phyloP scores from a whole-genome alignment of 23 red algal genomes.

The Gracilariopsis chorda region DNA sequence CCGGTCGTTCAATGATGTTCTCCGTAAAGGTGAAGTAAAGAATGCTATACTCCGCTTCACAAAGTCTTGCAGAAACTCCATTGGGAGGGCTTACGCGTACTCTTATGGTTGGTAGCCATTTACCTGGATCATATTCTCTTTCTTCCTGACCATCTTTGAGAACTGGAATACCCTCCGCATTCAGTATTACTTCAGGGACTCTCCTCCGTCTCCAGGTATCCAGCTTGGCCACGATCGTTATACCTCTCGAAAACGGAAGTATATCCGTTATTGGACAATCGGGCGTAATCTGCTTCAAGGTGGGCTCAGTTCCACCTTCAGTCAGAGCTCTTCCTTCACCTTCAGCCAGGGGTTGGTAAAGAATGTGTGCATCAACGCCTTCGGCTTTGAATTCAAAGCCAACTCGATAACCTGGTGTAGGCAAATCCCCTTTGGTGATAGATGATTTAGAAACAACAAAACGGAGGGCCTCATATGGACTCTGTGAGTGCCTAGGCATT shows the following conservation, averaged over 20 bases:
- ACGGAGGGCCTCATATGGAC: constrained; percentile 60
- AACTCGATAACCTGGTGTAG: constrained; percentile 60
- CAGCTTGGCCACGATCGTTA: constrained; percentile 65
- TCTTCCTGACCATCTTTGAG: constrained; percentile 67
- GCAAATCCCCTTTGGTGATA: constrained; percentile 46
- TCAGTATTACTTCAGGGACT: constrained; percentile 63
- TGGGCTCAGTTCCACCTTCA: constrained; percentile 43
- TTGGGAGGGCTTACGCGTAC: constrained; percentile 46
- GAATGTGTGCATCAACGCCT: constrained; percentile 53
- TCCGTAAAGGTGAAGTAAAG: constrained; percentile 83
- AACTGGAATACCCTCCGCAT: constrained; percentile 70
- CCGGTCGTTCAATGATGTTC: constrained; percentile 76
- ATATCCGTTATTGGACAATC: constrained; percentile 37
- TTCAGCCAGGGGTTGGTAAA: constrained; percentile 51
- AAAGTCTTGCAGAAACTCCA: constrained; percentile 57
- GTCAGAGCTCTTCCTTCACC: constrained; percentile 56
- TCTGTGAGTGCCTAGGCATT: constrained; percentile 79
- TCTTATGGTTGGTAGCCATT: constrained; percentile 58
- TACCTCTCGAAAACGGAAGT: constrained; percentile 22
- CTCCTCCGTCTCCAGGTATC: constrained; percentile 66
- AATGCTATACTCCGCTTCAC: constrained; percentile 90
- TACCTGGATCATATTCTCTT: constrained; percentile 41
- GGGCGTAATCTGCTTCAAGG: constrained; percentile 36
- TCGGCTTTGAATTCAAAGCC: constrained; percentile 44
- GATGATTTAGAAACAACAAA: constrained; percentile 60